These are phyloP conservation scores for Juglanconis juglandina DNA, from an alignment of 2,329 filamentous ascomycete species.

Conservation along the genomic window DNA sequence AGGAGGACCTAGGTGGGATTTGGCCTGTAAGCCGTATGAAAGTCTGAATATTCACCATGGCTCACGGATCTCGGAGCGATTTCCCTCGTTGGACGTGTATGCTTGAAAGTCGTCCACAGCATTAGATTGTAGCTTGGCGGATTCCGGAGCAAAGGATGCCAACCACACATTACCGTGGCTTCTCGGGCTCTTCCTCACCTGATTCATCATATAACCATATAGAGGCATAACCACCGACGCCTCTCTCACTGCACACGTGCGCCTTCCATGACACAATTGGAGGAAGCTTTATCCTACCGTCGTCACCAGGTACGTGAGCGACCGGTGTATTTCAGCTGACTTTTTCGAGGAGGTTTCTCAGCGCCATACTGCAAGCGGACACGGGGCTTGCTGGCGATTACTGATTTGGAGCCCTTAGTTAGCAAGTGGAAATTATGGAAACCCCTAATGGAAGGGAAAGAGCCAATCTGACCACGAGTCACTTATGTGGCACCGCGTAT, in stretches of 20 bases:
- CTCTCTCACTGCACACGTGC: background rate
- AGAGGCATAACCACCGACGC: background rate
- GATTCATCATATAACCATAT: background rate
- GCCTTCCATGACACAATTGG: background rate
- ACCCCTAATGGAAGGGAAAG: background rate
- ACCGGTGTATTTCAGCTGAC: background rate
- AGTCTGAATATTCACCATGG: no score
- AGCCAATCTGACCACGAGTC: background rate
- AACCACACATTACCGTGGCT: background rate
- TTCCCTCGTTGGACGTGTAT: no score
- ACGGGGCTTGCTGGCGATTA: background rate
- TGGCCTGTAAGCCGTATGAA: background rate
- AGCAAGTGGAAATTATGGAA: background rate
- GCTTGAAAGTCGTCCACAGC: no score
- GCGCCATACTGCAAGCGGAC: background rate
- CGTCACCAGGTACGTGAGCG: background rate
- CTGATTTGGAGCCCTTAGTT: background rate
- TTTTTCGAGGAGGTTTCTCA: background rate
- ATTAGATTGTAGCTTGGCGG: no score
- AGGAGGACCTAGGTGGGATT: no score
- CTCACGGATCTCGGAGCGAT: no score
- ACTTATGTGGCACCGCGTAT: background rate
- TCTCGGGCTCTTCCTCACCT: no score
- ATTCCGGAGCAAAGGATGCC: no score
- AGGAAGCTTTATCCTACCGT: background rate